Conservation (phyloP, 495 filamentous ascomycete species). For the Bathelium albidoporum region DNA sequence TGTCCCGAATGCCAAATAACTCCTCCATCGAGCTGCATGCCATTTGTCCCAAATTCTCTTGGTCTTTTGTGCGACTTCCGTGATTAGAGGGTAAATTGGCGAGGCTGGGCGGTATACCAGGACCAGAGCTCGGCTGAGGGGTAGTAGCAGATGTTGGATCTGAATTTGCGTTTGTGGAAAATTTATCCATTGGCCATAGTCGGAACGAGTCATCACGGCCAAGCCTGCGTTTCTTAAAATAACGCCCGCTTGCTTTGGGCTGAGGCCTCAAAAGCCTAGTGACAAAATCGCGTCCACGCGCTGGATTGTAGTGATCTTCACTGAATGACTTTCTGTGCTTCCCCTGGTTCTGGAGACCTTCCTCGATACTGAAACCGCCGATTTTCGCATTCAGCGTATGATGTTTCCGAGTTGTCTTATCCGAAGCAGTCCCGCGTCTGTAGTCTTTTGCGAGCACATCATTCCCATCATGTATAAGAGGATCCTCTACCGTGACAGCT, state of each 20-base stretch:
- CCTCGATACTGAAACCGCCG: not conserved
- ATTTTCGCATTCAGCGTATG: not conserved
- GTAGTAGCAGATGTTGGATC: not conserved
- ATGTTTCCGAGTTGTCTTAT: not conserved
- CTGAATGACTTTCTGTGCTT: not conserved
- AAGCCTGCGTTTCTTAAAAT: not conserved
- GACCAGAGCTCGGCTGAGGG: not conserved
- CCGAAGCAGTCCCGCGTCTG: not conserved
- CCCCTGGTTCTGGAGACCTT: not conserved
- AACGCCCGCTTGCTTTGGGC: not conserved
- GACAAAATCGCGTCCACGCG: not conserved
- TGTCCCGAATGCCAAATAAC: constrained; percentile 17
- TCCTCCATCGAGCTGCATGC: constrained; percentile 12
- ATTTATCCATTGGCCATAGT: not conserved
- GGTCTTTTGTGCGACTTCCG: not conserved
- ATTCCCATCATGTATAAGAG: no score
- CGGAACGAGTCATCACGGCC: not conserved
- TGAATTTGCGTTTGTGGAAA: not conserved
- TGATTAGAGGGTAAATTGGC: not conserved
- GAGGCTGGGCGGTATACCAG: not conserved
- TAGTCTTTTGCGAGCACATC: not conserved
- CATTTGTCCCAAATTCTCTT: not conserved
- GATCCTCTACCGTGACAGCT: no score
- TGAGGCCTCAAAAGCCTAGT: not conserved
- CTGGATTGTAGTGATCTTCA: not conserved